phyloP scores from a whole-genome alignment of 1,139 yeast genomes.

The Waltiozyma solani region DNA sequence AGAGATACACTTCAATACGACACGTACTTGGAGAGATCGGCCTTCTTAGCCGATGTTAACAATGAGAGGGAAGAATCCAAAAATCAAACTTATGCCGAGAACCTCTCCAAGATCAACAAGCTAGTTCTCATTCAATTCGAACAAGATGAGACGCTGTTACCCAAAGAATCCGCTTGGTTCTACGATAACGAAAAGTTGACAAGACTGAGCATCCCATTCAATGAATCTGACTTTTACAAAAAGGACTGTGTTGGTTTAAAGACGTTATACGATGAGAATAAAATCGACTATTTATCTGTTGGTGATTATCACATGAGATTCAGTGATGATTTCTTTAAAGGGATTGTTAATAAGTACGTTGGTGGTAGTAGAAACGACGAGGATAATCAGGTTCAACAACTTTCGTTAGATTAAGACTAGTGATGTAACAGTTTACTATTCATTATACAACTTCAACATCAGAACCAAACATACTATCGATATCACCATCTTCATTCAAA shows the following conservation, averaged over 20 bases:
- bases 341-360: slow-evolving; percentile 28
- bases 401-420: neutral
- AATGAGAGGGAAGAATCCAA: slow-evolving; percentile 36
- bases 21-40: slow-evolving; percentile 38
- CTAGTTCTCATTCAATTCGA: slow-evolving; percentile 52
- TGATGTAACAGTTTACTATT: neutral
- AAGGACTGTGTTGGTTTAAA: slow-evolving; percentile 54
- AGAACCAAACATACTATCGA: slow-evolving; percentile 13
- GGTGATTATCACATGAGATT: slow-evolving; percentile 65
- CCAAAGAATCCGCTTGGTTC: slow-evolving; percentile 65
- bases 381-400: neutral
- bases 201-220: slow-evolving; percentile 36
- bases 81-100: slow-evolving; percentile 30
- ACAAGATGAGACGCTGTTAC: slow-evolving; percentile 58
- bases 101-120: slow-evolving; percentile 34
- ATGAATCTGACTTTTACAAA: slow-evolving; percentile 38
- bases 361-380: slow-evolving; percentile 5
- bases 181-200: slow-evolving; percentile 39
- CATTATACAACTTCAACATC: slow-evolving; percentile 15
- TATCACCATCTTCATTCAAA: too few relatives aligned
- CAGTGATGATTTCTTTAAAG: slow-evolving; percentile 35
- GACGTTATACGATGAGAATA: slow-evolving; percentile 30
- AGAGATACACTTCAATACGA: slow-evolving; percentile 37
- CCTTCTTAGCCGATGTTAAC: slow-evolving; percentile 54
- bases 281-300: slow-evolving; percentile 39